Percentiles rank a stretch among this genome's conserved stretches.
Conservation (phyloP, 176 grass and related monocot genomes). For the Avena eriantha region DNA sequence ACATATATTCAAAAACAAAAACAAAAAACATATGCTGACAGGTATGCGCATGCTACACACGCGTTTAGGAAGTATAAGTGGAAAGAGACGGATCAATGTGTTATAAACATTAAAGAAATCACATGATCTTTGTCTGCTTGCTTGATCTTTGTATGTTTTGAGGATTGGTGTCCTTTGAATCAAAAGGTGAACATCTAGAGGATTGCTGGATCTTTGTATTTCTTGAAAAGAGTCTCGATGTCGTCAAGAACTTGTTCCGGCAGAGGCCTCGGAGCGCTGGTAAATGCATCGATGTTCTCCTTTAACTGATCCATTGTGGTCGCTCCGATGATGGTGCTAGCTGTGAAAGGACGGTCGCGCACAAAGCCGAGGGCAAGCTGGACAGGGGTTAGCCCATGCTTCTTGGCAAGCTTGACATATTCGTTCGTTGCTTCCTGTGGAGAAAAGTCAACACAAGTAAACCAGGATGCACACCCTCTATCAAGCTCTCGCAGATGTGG, state of each 20-base stretch:
- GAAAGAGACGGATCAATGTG: neutral
- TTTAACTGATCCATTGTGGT: conserved; percentile 82
- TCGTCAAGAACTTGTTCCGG: conserved; percentile 56
- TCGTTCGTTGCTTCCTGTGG: conserved; percentile 69
- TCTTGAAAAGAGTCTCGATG: conserved; percentile 80
- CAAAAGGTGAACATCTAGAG: conserved; percentile 35
- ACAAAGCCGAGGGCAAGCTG: conserved; percentile 84
- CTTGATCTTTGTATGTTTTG: neutral
- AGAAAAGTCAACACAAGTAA: conserved; percentile 23
- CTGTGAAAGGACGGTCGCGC: conserved; percentile 70
- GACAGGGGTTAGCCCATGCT: conserved; percentile 75
- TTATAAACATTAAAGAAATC: neutral
- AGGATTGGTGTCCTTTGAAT: neutral
- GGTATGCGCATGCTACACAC: neutral
- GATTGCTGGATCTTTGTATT: conserved; percentile 82
- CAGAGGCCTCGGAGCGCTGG: conserved; percentile 57
- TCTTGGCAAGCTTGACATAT: conserved; percentile 74
- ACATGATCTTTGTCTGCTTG: neutral
- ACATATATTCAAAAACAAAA: neutral
- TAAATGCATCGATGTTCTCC: conserved; percentile 80
- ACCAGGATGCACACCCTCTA: neutral
- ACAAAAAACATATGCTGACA: neutral
- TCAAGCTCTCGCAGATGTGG: neutral
- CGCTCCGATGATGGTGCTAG: conserved; percentile 84
- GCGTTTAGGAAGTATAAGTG: neutral